A percentile compares a stretch with the other conserved stretches of the same genome.
phyloP scores from a whole-genome alignment of 371 early-diverging fungal species.

The Rhizopus arrhizus region DNA sequence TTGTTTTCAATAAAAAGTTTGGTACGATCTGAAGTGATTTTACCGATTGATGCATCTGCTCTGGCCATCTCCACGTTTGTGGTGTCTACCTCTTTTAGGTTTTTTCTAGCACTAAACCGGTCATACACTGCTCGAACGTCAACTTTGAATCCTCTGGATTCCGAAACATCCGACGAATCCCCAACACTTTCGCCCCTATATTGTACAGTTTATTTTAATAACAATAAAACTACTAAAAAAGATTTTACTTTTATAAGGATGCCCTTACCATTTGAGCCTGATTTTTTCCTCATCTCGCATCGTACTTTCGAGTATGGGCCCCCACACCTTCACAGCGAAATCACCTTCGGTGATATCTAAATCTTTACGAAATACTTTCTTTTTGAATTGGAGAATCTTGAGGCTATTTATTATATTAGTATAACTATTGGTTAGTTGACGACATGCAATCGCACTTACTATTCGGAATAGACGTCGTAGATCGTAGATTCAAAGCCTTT shows the following conservation, averaged over 20 bases:
- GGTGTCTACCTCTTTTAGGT: constrained; percentile 10
- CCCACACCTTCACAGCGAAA: constrained; percentile 19
- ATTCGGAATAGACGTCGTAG: constrained; percentile 12
- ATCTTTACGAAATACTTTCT: constrained; percentile 17
- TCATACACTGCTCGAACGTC: constrained; percentile 13
- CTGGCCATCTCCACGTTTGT: constrained; percentile 11
- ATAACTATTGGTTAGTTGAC: constrained; percentile 10
- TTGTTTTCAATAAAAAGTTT: constrained; percentile 18
- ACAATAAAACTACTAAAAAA: constrained; percentile 10
- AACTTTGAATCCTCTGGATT: constrained; percentile 15
- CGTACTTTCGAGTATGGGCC: constrained; percentile 18
- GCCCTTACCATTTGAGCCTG: constrained; percentile 16
- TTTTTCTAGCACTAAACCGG: constrained; percentile 10
- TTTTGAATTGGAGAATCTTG: constrained; percentile 12
- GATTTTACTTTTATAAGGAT: constrained; percentile 11
- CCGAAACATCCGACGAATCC: constrained; percentile 11
- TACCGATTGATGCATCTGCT: constrained; percentile 14
- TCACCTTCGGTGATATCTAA: constrained; percentile 23
- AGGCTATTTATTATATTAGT: constrained; percentile 15
- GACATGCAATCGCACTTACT: constrained; percentile 10
- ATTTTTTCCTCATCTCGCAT: constrained; percentile 14
- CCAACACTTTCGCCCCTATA: constrained; percentile 18
- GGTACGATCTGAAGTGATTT: constrained; percentile 14
- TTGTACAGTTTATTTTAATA: constrained; percentile 15
- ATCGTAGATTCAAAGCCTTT: constrained; percentile 14